phyloP scores from a whole-genome alignment of 768 basidiomycete genomes.

The Dendrothele bispora region DNA sequence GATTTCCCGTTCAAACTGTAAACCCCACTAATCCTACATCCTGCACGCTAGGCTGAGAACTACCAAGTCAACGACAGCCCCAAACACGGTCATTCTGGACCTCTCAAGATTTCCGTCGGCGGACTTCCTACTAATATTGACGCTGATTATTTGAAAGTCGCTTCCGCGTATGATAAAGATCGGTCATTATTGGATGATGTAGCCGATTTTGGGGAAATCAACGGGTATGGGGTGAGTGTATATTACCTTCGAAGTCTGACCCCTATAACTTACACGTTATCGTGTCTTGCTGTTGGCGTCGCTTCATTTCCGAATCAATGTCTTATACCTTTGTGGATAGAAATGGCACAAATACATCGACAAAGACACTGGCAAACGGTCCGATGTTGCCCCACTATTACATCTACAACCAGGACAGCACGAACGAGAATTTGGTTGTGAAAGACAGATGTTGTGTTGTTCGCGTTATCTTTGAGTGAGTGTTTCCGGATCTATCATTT shows the following conservation, averaged over 20 bases:
- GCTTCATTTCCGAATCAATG: neutral
- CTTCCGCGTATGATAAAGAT: conserved; percentile 31
- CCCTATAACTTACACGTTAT: conserved; percentile 1
- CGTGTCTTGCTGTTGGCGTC: too few species aligned
- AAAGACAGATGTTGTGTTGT: conserved; percentile 22
- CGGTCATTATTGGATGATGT: conserved; percentile 34
- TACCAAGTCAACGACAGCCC: conserved; percentile 31
- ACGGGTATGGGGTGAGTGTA: conserved; percentile 33
- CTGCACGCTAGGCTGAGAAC: conserved; percentile 32
- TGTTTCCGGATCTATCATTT: neutral
- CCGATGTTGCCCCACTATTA: conserved; percentile 36
- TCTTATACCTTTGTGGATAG: conserved; percentile 13
- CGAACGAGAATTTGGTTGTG: conserved; percentile 21
- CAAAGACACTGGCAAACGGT: conserved; percentile 33
- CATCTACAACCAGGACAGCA: conserved; percentile 26
- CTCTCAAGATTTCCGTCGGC: conserved; percentile 37
- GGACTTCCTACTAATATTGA: conserved; percentile 32
- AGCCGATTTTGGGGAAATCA: conserved; percentile 28
- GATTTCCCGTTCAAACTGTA: neutral
- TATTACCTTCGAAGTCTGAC: neutral
- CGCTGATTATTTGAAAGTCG: conserved; percentile 37
- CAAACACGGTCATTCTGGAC: conserved; percentile 35
- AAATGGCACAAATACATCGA: conserved; percentile 43
- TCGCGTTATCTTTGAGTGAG: conserved; percentile 29
- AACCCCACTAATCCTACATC: too few species aligned